Evolutionary conservation across 768 basidiomycete species (phyloP).

Genomic region (Royoungia palumana): DNA sequence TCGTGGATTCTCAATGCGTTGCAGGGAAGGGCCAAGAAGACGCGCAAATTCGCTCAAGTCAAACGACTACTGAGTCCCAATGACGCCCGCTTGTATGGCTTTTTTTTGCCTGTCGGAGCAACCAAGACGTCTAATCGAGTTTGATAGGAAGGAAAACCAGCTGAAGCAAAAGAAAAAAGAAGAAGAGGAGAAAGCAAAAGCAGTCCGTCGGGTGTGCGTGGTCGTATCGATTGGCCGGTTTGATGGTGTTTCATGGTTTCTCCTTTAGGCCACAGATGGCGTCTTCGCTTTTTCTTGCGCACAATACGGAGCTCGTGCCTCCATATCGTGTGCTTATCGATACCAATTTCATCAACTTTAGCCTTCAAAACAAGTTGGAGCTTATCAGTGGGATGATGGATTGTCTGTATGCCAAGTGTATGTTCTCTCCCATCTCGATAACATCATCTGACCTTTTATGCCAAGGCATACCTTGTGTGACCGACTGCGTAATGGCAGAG

Average conservation of each 20-base stretch:
- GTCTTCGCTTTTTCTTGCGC: constrained; percentile 91
- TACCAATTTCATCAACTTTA: constrained; percentile 99
- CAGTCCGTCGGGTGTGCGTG: constrained; percentile 75
- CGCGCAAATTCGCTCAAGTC: constrained; percentile 90
- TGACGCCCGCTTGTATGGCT: constrained; percentile 82
- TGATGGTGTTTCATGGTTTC: not conserved
- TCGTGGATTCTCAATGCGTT: not conserved
- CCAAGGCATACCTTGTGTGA: constrained; percentile 96
- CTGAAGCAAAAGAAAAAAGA: constrained; percentile 85
- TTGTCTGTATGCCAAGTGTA: constrained; percentile 96
- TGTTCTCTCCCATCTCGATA: constrained; percentile 17
- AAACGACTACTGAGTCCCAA: constrained; percentile 94
- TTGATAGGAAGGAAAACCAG: constrained; percentile 85
- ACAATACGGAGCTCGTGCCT: constrained; percentile 93
- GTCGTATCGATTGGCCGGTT: not conserved
- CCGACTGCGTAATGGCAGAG: constrained; percentile 98
- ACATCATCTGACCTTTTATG: constrained; percentile 5
- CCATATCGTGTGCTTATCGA: constrained; percentile 97
- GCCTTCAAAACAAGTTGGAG: constrained; percentile 96
- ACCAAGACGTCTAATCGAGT: constrained; percentile 1
- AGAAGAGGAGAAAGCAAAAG: constrained; percentile 74
- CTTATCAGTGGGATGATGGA: constrained; percentile 99
- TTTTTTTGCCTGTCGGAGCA: not conserved
- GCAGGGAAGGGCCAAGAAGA: constrained; percentile 89
- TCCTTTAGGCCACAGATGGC: constrained; percentile 69